These are phyloP conservation scores for Trametes pubescens DNA, from an alignment of 1,284 basidiomycete genomes.

Conservation along the genomic window DNA sequence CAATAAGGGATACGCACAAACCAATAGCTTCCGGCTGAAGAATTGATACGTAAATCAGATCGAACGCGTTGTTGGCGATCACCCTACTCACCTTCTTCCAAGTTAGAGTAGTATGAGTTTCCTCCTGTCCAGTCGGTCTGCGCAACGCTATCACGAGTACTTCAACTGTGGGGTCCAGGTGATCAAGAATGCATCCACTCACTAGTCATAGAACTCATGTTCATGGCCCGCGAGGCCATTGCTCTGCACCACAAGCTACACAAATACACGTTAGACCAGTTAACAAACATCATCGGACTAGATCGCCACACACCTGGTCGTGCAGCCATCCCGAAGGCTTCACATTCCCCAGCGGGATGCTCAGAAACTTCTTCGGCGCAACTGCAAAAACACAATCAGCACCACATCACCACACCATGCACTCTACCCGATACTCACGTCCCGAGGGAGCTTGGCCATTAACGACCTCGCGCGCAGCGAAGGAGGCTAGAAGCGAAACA, in stretches of 20 bases:
- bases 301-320: constrained; percentile 51
- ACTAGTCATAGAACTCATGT: constrained; percentile 66
- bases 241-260: constrained; percentile 57
- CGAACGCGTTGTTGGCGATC: too few species aligned
- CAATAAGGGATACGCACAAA: constrained; percentile 51
- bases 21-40: constrained; percentile 64
- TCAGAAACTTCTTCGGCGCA: constrained; percentile 59
- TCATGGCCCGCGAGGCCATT: constrained; percentile 63
- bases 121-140: constrained; percentile 65
- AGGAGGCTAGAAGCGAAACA: constrained; percentile 27
- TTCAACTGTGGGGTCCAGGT: neutral
- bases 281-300: neutral
- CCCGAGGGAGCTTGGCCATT: constrained; percentile 24
- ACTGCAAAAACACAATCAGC: constrained; percentile 42
- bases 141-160: constrained; percentile 47
- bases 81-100: constrained; percentile 58
- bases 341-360: constrained; percentile 56
- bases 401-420: neutral
- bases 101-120: constrained; percentile 55
- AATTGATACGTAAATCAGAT: neutral
- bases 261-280: neutral
- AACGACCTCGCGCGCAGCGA: constrained; percentile 16
- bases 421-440: constrained; percentile 15
- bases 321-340: constrained; percentile 60
- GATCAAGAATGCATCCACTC: constrained; percentile 15